phyloP scores from a whole-genome alignment of 2,329 filamentous ascomycete species.

The Fusarium sp. region DNA sequence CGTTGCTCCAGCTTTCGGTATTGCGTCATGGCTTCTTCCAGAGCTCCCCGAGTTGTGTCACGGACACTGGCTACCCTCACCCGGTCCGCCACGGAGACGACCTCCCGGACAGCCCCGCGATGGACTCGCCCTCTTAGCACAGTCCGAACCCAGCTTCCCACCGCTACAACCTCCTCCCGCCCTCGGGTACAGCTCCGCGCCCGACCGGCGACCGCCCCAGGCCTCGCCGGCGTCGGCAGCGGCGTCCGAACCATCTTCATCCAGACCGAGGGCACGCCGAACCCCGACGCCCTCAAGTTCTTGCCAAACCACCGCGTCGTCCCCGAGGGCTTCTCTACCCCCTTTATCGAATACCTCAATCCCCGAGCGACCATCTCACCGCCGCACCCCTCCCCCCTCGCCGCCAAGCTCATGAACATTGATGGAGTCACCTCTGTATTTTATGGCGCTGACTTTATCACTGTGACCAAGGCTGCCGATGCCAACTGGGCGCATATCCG shows the following conservation, averaged over 20 bases:
- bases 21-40: conserved; percentile 40
- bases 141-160: conserved; percentile 26
- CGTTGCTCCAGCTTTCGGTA: neutral
- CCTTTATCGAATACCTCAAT: conserved; percentile 91
- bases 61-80: conserved; percentile 39
- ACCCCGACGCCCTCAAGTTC: conserved; percentile 96
- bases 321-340: conserved; percentile 75
- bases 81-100: conserved; percentile 34
- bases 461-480: conserved; percentile 88
- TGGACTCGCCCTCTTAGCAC: conserved; percentile 46
- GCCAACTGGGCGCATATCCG: conserved; percentile 95
- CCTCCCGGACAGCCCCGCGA: conserved; percentile 36
- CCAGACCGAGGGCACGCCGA: conserved; percentile 94
- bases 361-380: conserved; percentile 89
- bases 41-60: conserved; percentile 35
- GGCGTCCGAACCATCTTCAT: conserved; percentile 88
- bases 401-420: conserved; percentile 89
- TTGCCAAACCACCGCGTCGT: conserved; percentile 89
- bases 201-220: conserved; percentile 24
- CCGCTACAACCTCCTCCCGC: conserved; percentile 34
- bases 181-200: conserved; percentile 27
- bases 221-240: conserved; percentile 43
- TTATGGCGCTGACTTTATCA: conserved; percentile 96
- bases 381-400: conserved; percentile 90
- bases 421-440: conserved; percentile 96